Evolutionary conservation across 805 yeast genomes (phyloP).

Genomic region (Tetrapisispora taiwanensis): DNA sequence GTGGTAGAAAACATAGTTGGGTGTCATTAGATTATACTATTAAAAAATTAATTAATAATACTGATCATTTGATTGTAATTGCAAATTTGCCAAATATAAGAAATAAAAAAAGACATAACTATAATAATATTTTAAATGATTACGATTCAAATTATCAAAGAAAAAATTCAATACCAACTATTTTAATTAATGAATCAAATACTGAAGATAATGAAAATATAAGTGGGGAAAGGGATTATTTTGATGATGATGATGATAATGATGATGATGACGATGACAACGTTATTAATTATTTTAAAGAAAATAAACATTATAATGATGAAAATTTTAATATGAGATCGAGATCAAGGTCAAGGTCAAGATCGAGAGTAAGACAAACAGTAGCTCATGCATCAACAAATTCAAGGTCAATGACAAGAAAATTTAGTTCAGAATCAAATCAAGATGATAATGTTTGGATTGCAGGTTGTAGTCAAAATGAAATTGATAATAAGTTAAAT

Average conservation of each 20-base stretch:
- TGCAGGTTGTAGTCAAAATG: slow-evolving; percentile 22
- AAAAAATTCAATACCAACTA: neutral
- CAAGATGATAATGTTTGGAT: slow-evolving; percentile 18
- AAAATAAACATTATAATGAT: slow-evolving; percentile 1
- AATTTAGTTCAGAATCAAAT: slow-evolving; percentile 1
- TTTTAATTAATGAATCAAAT: neutral
- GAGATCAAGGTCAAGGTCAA: slow-evolving; percentile 5
- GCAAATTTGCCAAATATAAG: slow-evolving; percentile 30
- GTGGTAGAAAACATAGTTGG: slow-evolving; percentile 75
- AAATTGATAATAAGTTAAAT: slow-evolving; percentile 15
- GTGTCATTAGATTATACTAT: slow-evolving; percentile 67
- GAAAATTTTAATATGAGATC: slow-evolving; percentile 3
- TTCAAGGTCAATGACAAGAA: neutral
- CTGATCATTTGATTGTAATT: slow-evolving; percentile 57
- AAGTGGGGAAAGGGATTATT: neutral
- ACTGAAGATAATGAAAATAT: neutral
- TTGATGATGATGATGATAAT: neutral
- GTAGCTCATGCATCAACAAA: neutral
- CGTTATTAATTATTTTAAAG: slow-evolving; percentile 1
- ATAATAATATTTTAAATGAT: neutral
- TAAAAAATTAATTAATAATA: slow-evolving; percentile 43
- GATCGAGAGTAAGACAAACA: slow-evolving; percentile 5
- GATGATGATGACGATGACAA: slow-evolving; percentile 5
- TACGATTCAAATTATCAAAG: slow-evolving; percentile 1
- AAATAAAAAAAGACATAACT: neutral